Base-by-base conservation (phyloP, 352 stramenopile genomes). In the Globisporangium middletonii region DNA sequence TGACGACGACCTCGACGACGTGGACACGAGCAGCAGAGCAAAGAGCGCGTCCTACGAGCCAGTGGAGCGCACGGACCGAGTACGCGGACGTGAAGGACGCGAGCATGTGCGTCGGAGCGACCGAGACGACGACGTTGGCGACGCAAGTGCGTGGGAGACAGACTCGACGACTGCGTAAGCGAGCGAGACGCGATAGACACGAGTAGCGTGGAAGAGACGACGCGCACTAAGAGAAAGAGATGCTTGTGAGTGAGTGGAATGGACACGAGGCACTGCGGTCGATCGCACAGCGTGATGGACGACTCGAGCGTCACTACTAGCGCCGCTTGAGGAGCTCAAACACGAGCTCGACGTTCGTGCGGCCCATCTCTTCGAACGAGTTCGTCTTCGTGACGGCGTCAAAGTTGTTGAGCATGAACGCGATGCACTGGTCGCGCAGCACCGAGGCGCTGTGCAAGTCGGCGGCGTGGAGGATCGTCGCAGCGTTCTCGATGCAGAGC, bases 311-410 rank as follows among this genome's bases (percentile, higher is more conserved):
- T 23, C 23, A 23, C 23, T 42, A 46, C 41, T 26, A 94, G 53
- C 83, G 83, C 33, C 81, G 83, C 68, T 94, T 94, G 50, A 99
- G 74, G 28, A 99, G 88, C 71, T 99, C 95, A 72, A 99, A 98
- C 18, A 99, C 94, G 27, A 99, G 79, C 53, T 99, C 97, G 57
- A 99, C 96, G 72, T 99, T 99, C 57, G 79, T 97, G 55, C 96
- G 74, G 23, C 95, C 96, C 97, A 99, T 99, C 67, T 99, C 95
- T 79, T 99, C 95, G 77, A 99, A 99, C n/a, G 88, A 75, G 30
- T 79, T 61, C 12, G 93, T 98, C 76, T 98, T 98, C 19, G 92
- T 98, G 18, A 99, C 90, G 18, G 82, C 81, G 75, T 99, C 96
- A 71, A 99, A 99, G 79, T 99, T 96, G 49, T 93, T 86, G 35